phyloP scores from a whole-genome alignment of 2,329 filamentous ascomycete genomes.

The Tympanopsis confertula region DNA sequence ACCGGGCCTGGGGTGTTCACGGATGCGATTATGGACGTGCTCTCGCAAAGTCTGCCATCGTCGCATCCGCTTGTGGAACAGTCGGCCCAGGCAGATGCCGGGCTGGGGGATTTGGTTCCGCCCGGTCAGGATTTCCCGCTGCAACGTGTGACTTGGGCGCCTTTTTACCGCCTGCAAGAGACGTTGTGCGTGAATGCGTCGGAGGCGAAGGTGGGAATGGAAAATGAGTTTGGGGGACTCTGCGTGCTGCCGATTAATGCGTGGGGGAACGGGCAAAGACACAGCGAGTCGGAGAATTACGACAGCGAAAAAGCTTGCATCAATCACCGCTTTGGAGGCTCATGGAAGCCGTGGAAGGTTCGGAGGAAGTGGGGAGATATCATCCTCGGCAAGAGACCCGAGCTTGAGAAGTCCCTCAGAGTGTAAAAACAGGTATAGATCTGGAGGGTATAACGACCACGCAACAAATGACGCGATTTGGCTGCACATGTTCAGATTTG shows the following conservation, averaged over 20 bases:
- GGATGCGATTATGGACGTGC: not conserved
- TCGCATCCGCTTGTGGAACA: not conserved
- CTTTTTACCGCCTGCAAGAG: constrained; percentile 19
- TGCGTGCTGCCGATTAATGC: constrained; percentile 5
- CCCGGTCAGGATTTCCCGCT: too few relatives aligned
- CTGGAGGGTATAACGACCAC: too few relatives aligned
- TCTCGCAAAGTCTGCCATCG: not conserved
- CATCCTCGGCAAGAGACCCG: too few relatives aligned
- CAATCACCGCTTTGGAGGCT: constrained; percentile 18
- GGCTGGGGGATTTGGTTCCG: not conserved
- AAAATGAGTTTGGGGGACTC: not conserved
- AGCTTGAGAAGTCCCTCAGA: too few relatives aligned
- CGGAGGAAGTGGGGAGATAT: too few relatives aligned
- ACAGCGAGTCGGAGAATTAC: constrained; percentile 13
- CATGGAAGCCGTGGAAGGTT: too few relatives aligned
- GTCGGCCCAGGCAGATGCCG: not conserved
- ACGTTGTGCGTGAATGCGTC: constrained; percentile 14
- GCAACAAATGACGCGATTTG: too few relatives aligned
- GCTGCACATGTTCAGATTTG: too few relatives aligned
- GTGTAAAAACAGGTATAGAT: too few relatives aligned
- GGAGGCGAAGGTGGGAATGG: constrained; percentile 10
- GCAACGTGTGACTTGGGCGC: constrained; percentile 14
- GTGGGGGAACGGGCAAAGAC: constrained; percentile 21
- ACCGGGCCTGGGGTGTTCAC: not conserved
- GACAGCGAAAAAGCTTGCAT: constrained; percentile 14